phyloP scores from a whole-genome alignment of 176 grass and related monocot genomes.

The Carex littledalei region DNA sequence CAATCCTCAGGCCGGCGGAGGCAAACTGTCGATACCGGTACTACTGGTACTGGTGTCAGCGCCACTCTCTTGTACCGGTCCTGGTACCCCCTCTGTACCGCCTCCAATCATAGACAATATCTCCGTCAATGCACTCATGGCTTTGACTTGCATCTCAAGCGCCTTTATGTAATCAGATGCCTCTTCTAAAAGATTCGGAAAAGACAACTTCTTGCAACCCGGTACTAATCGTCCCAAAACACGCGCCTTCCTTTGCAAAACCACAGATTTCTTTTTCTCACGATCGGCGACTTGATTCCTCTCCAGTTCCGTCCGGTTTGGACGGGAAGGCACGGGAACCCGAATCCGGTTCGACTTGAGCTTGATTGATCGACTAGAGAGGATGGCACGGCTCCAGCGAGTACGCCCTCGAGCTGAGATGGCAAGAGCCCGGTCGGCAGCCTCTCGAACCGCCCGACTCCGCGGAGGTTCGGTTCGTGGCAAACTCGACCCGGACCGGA shows the following conservation, averaged over 20 bases:
- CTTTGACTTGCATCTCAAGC: slow-evolving; percentile 93
- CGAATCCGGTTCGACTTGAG: slow-evolving; percentile 32
- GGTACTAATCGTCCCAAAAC: slow-evolving; percentile 72
- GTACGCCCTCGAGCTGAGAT: slow-evolving; percentile 53
- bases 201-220: slow-evolving; percentile 66
- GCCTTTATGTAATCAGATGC: slow-evolving; percentile 77
- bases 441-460: slow-evolving; percentile 62
- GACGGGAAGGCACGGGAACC: slow-evolving; percentile 14
- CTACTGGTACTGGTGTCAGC: background rate
- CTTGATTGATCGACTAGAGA: slow-evolving; percentile 34
- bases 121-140: slow-evolving; percentile 69
- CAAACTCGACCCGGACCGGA: slow-evolving; percentile 11
- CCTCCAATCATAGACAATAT: slow-evolving; percentile 43
- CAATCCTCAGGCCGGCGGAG: slow-evolving; percentile 10
- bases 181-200: slow-evolving; percentile 60
- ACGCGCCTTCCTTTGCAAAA: slow-evolving; percentile 50
- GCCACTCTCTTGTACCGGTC: background rate
- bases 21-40: background rate
- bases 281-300: background rate
- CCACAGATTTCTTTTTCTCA: slow-evolving; percentile 17
- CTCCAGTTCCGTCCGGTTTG: background rate
- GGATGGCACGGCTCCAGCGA: slow-evolving; percentile 88
- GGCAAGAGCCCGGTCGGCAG: slow-evolving; percentile 67
- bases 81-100: background rate
- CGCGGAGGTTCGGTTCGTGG: slow-evolving; percentile 14